Evolutionary conservation across 2,329 filamentous ascomycete species (phyloP), one percentile per base, ranked within the genome.

Genomic region (Alternaria sp.): DNA sequence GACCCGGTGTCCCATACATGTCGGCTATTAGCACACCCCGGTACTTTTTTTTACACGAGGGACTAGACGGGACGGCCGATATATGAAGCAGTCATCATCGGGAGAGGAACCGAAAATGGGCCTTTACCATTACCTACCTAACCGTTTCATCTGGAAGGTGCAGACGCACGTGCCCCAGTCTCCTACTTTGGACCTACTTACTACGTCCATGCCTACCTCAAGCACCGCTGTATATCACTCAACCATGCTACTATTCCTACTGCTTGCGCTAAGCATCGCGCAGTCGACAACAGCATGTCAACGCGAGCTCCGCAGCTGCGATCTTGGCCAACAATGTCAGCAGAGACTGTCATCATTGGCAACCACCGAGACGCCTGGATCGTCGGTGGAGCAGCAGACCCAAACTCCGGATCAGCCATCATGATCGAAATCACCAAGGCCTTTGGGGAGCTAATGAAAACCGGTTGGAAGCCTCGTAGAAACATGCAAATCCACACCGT

Each of bases 351-450:
- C 10, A 70, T 85, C 17, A 75, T 85, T 21, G 83, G 83, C 5
- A 84, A 85, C 31, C 83, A 85, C 53, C 78, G 83, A 5, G 83
- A 85, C 70, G 83, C 83, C 0, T 85, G 83, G 83, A 81, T 84
- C 10, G 74, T 83, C 23, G 83, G 83, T 5, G 83, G 83, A 2
- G 83, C 83, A 2, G 80, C 80, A 0, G 83, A 85, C 53, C 82
- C 83, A 1, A 84, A 84, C 36, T 81, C 79, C 3, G 83, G 83
- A 0, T 80, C 78, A 4, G 80, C 82, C 1, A 76, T 83, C 3
- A 66, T 85, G 44, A 75, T 84, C 21, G 83, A 85, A 52, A 67
- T 84, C 8, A 77, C 80, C 2, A 83, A 80, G 46, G 82, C 81
- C 0, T 82, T 85, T 49, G 80, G 81, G 3, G 78, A 78, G 28